Base-by-base conservation (phyloP, 345 rosid genomes). In the Pseudoturritis turrita region DNA sequence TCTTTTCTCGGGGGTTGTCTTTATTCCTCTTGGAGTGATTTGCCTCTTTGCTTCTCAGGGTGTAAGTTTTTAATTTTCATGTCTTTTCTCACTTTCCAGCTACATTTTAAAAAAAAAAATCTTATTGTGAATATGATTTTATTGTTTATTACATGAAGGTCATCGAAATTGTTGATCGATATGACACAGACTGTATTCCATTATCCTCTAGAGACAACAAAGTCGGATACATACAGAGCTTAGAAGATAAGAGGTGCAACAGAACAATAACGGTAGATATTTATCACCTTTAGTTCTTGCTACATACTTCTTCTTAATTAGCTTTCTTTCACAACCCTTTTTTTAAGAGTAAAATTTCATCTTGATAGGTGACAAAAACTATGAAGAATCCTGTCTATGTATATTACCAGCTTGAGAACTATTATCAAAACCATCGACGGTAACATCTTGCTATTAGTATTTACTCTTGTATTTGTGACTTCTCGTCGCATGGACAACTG, bases 361-460 rank as follows among this genome's bases (percentile, higher is more conserved):
- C 53, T 36, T 45, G 75, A 43, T 29, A 70, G 96, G 89, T 92
- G 75, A 59, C 76, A 7, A 89, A 86, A 84, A 78, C 0, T 23
- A 92, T 92, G 98, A 88, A 85, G 82, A 57, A 69, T 36, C 96
- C 98, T 46, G 77, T 91, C 47, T 88, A 84, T 61, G 83, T 89
- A 10, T 92, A 92, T 77, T 92, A 92, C 83, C 94, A 92, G 81
- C 96, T 92, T 36, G 94, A 92, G 77, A 89, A 89, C 82, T 92
- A 85, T 77, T 92, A 89, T 81, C 98, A 92, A 82, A 92, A 92
- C 75, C 98, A 92, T 78, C 90, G 95, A 68, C 83, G 98, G 95
- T 89, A 82, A 41, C 12, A 21, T 35, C 47, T 45, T 15, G 10
- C 19, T 15, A 37, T 40, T 26, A 43, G 17, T 44, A 18, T 37